phyloP scores from a whole-genome alignment of 257 asterid species.

The Solanum dulcamara region DNA sequence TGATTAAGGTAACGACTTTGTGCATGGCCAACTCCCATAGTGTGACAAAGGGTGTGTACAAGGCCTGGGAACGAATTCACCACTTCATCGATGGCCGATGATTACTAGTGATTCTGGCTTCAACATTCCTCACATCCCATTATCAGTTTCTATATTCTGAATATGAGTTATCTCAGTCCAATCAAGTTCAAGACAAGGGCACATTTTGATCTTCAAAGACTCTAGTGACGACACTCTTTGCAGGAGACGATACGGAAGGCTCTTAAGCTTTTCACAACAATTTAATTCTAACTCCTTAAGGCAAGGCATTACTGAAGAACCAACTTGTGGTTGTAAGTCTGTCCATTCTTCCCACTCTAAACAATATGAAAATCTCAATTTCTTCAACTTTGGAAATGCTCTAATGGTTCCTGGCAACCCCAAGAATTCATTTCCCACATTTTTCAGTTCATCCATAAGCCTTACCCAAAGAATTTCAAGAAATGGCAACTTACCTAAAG shows the following conservation, averaged over 20 bases:
- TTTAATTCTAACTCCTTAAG: neutral
- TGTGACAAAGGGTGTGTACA: neutral
- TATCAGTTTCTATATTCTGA: neutral
- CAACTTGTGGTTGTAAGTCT: constrained; percentile 6
- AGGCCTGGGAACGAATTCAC: neutral
- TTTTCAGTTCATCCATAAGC: neutral
- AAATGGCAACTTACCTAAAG: constrained; percentile 10
- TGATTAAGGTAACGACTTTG: neutral
- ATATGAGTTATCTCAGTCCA: neutral
- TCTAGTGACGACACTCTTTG: neutral
- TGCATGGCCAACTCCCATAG: neutral
- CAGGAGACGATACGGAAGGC: neutral
- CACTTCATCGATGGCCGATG: neutral
- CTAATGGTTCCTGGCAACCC: neutral
- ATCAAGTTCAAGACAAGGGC: neutral
- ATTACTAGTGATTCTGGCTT: neutral
- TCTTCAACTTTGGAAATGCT: constrained; percentile 15
- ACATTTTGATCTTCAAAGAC: constrained; percentile 1
- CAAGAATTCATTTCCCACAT: constrained; percentile 11
- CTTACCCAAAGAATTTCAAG: constrained; percentile 9
- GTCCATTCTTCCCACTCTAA: constrained; percentile 15
- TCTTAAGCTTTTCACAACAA: neutral
- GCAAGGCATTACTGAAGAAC: neutral
- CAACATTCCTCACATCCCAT: neutral
- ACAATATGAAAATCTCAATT: neutral